Conservation (phyloP, 2,329 filamentous ascomycete genomes). For the Diaporthe ilicicola region DNA sequence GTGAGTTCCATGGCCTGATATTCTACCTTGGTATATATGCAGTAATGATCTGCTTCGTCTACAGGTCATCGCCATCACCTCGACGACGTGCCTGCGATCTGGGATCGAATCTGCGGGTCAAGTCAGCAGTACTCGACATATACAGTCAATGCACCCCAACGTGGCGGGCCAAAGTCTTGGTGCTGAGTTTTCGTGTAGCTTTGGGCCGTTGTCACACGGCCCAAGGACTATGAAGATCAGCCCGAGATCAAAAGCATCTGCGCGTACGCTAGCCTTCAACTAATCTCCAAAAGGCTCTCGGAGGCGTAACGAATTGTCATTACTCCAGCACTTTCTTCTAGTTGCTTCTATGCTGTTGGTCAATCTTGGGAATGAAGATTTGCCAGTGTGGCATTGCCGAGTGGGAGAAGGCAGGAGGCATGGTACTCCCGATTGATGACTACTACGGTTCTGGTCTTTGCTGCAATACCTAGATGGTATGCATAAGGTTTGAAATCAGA, state of each 20-base stretch:
- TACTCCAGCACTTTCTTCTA: not conserved
- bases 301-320: not conserved
- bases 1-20: too few species aligned
- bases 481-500: too few species aligned
- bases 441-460: too few species aligned
- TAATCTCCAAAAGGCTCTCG: not conserved
- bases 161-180: not conserved
- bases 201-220: not conserved
- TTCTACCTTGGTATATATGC: too few species aligned
- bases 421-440: not conserved
- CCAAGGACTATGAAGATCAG: not conserved
- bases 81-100: too few species aligned
- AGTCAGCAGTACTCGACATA: slow-evolving; percentile 4
- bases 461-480: too few species aligned
- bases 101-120: too few species aligned
- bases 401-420: too few species aligned
- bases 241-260: not conserved
- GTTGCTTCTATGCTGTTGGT: not conserved
- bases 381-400: too few species aligned
- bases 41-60: too few species aligned
- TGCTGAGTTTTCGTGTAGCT: not conserved
- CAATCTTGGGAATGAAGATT: not conserved
- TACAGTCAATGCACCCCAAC: not conserved
- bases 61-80: too few species aligned
- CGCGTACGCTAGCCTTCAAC: not conserved